These are phyloP conservation scores for Colletotrichum musae DNA, from an alignment of 2,329 filamentous ascomycete genomes.

Conservation along the genomic window DNA sequence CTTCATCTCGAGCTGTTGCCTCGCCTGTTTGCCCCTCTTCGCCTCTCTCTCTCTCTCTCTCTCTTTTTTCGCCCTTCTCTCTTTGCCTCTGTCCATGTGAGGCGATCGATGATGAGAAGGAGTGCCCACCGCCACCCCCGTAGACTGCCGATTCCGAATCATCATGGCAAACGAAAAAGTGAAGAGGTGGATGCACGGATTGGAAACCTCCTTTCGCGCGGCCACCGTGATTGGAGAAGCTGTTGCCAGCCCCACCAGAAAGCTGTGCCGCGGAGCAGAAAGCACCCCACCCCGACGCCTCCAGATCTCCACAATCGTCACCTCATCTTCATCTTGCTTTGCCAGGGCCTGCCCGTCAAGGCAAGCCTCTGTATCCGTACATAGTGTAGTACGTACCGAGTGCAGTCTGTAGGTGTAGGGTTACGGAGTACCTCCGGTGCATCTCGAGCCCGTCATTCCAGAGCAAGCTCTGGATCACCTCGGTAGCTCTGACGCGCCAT, in stretches of 20 bases:
- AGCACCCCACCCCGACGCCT: conserved; percentile 36
- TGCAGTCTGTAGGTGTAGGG: too few relatives aligned
- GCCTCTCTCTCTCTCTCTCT: background rate
- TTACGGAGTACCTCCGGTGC: conserved; percentile 12
- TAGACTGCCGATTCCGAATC: conserved; percentile 33
- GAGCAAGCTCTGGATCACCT: conserved; percentile 4
- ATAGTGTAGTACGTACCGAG: too few relatives aligned
- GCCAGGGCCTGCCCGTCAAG: conserved; percentile 29
- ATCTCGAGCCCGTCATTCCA: conserved; percentile 25
- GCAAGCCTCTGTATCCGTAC: background rate
- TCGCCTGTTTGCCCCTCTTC: background rate
- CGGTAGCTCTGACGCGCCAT: too few relatives aligned
- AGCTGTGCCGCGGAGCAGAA: conserved; percentile 15
- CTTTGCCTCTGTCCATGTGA: background rate
- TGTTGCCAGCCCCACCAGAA: conserved; percentile 23
- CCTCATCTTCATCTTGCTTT: conserved; percentile 41
- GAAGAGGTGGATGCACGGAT: conserved; percentile 22
- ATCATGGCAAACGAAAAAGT: conserved; percentile 20
- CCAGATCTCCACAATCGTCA: conserved; percentile 40
- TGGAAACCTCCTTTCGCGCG: conserved; percentile 19
- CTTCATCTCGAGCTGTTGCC: background rate
- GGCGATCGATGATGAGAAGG: background rate
- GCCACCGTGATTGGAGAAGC: conserved; percentile 34
- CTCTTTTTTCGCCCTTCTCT: background rate
- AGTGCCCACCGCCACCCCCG: background rate